A percentile compares a stretch with the other conserved stretches of the same genome.
Evolutionary conservation across 2,329 filamentous ascomycete species (phyloP).

Genomic region (Xylariaceae sp.): DNA sequence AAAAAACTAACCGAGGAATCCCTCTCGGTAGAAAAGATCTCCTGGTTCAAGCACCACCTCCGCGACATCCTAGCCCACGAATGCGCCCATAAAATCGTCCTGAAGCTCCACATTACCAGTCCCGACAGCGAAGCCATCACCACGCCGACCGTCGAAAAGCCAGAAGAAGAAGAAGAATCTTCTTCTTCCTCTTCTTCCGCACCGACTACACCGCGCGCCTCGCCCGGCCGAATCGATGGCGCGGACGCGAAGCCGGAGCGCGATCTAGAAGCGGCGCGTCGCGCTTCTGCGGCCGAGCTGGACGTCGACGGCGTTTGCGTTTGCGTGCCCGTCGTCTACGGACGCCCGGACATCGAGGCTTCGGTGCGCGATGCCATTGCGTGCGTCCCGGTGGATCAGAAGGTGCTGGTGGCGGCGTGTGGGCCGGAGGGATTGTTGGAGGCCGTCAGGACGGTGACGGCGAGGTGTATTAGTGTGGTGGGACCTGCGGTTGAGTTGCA

Average conservation of each 20-base stretch:
- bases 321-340: slow-evolving; percentile 31
- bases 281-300: not conserved
- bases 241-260: no score
- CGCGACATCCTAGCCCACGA: slow-evolving; percentile 35
- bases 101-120: slow-evolving; percentile 37
- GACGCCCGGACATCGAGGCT: slow-evolving; percentile 38
- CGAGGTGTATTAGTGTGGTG: slow-evolving; percentile 37
- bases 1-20: no score
- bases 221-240: no score
- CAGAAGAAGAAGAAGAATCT: not conserved
- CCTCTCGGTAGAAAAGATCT: slow-evolving; percentile 28
- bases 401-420: slow-evolving; percentile 43
- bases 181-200: no score
- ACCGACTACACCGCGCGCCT: no score
- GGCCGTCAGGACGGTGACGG: slow-evolving; percentile 40
- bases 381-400: slow-evolving; percentile 31
- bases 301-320: slow-evolving; percentile 9
- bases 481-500: slow-evolving; percentile 48
- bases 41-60: slow-evolving; percentile 38
- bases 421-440: slow-evolving; percentile 42
- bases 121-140: not conserved
- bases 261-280: no score
- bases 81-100: slow-evolving; percentile 35
- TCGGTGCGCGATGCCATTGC: slow-evolving; percentile 37
- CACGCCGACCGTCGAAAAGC: slow-evolving; percentile 1